Evolutionary conservation across 2,329 filamentous ascomycete species (phyloP), one percentile per base, ranked within the genome.

Genomic region (Scedosporium minutisporum): DNA sequence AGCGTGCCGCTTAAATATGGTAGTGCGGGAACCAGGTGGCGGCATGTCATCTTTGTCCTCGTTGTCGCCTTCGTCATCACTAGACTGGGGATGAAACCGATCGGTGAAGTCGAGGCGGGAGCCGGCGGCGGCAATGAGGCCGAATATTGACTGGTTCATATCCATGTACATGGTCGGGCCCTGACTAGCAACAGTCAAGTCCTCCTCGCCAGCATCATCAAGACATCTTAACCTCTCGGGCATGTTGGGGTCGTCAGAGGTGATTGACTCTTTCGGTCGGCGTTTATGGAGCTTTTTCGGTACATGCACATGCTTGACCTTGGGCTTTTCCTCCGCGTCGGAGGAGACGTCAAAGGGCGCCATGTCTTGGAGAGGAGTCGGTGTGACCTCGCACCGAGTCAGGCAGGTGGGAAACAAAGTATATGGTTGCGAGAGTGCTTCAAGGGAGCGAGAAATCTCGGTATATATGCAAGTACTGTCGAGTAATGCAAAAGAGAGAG

Each of bases 101-200:
- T 89, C 83, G 73, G 90, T 87, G 71, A 96, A 92, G 74, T 96
- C 89, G 60, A 89, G 87, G 64, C 86, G 86, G 33, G 91, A 93
- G 6, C 92, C 91, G 44, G 91, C 91, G 16, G 91, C 91, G 6
- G 93, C 90, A 67, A 97, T 93, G 76, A 97, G 85, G 62, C 91
- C 92, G 73, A 97, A 96, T 62, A 97, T 87, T 66, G 91, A 96
- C 79, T 96, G 93, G 74, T 96, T 95, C 87, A 96, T 91, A 70
- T 92, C 91, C 75, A 85, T 78, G 64, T 82, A 81, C 72, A 82
- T 78, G 65, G 80, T 77, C 14, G 77, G 74, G 44, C 75, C 76
- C 63, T 79, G 77, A 7, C 69, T 72, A 2, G 78, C 74, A 4
- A 74, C 74, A 57, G 77, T 67, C 53, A 80, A 74, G 44, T 82